Evolutionary conservation across 73 alveolate species (phyloP).

Genomic region (Paramecium pentaurelia): DNA sequence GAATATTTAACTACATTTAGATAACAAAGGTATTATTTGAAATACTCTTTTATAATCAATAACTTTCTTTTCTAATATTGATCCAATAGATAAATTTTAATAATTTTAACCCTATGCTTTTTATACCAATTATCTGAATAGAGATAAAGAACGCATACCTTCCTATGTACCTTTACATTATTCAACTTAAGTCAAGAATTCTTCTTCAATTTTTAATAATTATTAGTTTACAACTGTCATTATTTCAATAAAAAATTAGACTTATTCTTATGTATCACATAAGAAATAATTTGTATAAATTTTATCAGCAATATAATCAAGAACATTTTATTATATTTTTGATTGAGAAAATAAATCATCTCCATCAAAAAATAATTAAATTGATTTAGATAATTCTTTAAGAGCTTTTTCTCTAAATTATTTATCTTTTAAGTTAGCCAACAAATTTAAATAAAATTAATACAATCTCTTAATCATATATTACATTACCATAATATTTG

Average conservation of each 20-base stretch:
- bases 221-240: neutral
- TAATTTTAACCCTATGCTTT: conserved; percentile 29
- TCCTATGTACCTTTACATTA: conserved; percentile 24
- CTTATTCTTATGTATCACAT: neutral
- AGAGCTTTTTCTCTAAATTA: conserved; percentile 16
- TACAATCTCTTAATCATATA: neutral
- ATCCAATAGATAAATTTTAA: conserved; percentile 29
- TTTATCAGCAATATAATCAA: neutral
- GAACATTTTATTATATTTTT: neutral
- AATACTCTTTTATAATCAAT: conserved; percentile 19
- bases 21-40: neutral
- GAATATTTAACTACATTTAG: conserved; percentile 24
- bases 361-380: neutral
- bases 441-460: neutral
- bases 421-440: conserved; percentile 19
- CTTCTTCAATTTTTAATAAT: conserved; percentile 29
- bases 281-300: neutral
- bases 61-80: conserved; percentile 18
- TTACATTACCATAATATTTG: neutral
- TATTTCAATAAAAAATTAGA: neutral
- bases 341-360: neutral
- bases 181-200: neutral
- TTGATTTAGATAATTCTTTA: neutral
- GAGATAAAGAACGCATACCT: neutral
- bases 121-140: neutral